These are phyloP conservation scores for Wickerhamomyces bisporus DNA, from an alignment of 805 yeast species.

Conservation along the genomic window DNA sequence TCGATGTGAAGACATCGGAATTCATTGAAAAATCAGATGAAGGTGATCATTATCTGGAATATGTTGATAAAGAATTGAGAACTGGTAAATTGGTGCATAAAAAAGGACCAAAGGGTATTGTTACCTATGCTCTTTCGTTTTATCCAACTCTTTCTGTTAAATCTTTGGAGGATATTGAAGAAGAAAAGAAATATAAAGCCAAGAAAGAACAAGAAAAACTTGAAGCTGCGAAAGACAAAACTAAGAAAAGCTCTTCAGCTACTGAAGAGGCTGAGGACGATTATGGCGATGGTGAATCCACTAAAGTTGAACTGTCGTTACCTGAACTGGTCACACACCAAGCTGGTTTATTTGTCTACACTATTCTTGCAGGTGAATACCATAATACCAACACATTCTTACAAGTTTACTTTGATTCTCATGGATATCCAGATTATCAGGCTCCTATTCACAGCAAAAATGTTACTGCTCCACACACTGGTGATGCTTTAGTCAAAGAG, in stretches of 20 bases:
- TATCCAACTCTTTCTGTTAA: constrained; percentile 80
- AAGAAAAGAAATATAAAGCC: constrained; percentile 37
- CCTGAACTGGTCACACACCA: constrained; percentile 52
- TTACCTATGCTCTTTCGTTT: constrained; percentile 72
- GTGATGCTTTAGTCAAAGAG: constrained; percentile 75
- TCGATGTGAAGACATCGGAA: constrained; percentile 62
- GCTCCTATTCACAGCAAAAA: constrained; percentile 41
- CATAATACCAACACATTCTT: constrained; percentile 55
- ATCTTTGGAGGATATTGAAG: constrained; percentile 66
- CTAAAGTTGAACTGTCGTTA: constrained; percentile 48
- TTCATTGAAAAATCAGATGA: constrained; percentile 53
- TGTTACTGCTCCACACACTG: constrained; percentile 43
- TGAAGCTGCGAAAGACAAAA: constrained; percentile 21
- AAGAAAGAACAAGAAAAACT: constrained; percentile 31
- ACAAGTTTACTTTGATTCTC: constrained; percentile 74
- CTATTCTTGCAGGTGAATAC: constrained; percentile 55
- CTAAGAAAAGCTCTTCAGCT: constrained; percentile 26
- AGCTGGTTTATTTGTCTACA: constrained; percentile 73
- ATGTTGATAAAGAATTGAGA: constrained; percentile 50
- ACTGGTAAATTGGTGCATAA: constrained; percentile 61
- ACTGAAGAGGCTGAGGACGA: constrained; percentile 34
- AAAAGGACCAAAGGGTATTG: constrained; percentile 79
- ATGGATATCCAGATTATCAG: constrained; percentile 57
- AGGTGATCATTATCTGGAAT: constrained; percentile 57
- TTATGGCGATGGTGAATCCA: constrained; percentile 25